Conservation (phyloP, 352 stramenopile species). For the Aphanomyces euteiches region DNA sequence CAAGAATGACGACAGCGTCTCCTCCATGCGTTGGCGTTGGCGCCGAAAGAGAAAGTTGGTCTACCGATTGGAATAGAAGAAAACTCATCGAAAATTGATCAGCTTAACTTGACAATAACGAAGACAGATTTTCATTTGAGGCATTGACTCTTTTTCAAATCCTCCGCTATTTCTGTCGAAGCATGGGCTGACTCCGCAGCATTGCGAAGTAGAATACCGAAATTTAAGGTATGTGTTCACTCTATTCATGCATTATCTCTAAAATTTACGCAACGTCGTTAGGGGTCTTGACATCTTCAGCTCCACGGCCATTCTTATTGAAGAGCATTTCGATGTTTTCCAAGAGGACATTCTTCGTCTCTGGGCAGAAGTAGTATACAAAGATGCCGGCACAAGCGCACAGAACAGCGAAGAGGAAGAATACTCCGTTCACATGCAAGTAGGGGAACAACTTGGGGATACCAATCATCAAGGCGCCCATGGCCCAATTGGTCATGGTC, state of each 20-base stretch:
- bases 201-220: too few relatives aligned
- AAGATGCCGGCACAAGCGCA: slow-evolving; percentile 43
- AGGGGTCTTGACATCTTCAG: slow-evolving; percentile 5
- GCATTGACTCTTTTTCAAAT: too few relatives aligned
- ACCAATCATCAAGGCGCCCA: slow-evolving; percentile 39
- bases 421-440: slow-evolving; percentile 47
- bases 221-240: too few relatives aligned
- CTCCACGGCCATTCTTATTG: slow-evolving; percentile 5
- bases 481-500: slow-evolving; percentile 43
- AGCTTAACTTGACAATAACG: too few relatives aligned
- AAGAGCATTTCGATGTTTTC: slow-evolving; percentile 62
- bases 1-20: slow-evolving; percentile 66
- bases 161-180: too few relatives aligned
- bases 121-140: too few relatives aligned
- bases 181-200: too few relatives aligned
- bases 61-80: slow-evolving; percentile 61
- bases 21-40: slow-evolving; percentile 87
- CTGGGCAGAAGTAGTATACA: slow-evolving; percentile 48
- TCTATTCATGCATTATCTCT: not conserved
- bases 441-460: slow-evolving; percentile 51
- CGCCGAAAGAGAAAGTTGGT: slow-evolving; percentile 81
- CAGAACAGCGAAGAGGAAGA: slow-evolving; percentile 49
- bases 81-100: too few relatives aligned
- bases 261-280: not conserved
- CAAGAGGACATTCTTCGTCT: slow-evolving; percentile 49